Evolutionary conservation across 108 stramenopile genomes (phyloP).

Genomic region (Skeletonema tropicum): DNA sequence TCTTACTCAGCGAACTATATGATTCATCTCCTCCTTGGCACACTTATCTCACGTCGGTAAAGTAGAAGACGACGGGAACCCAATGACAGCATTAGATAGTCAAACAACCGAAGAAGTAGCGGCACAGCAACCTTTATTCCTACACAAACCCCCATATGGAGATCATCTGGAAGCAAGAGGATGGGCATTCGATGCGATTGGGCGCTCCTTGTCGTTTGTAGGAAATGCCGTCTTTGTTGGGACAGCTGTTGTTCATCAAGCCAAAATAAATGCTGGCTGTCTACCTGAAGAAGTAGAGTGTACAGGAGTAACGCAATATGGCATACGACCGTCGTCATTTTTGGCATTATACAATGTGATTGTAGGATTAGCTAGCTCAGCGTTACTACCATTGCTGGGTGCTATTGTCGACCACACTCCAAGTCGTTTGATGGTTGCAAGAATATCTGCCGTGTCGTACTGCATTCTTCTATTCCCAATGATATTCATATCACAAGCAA

Average conservation of each 20-base stretch:
- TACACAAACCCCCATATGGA: constrained; percentile 31
- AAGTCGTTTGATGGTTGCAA: constrained; percentile 56
- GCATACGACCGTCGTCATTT: constrained; percentile 77
- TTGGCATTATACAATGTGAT: constrained; percentile 68
- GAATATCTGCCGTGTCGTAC: constrained; percentile 46
- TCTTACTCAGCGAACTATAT: no score
- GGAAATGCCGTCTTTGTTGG: constrained; percentile 71
- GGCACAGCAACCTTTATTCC: constrained; percentile 16
- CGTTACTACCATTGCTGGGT: constrained; percentile 66
- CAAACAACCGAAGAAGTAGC: not conserved
- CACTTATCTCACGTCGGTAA: no score
- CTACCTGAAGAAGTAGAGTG: constrained; percentile 58
- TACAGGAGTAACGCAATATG: constrained; percentile 50
- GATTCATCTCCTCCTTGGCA: no score
- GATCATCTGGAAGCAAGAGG: constrained; percentile 72
- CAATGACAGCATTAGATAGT: not conserved
- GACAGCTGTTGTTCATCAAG: constrained; percentile 64
- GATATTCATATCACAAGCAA: constrained; percentile 62
- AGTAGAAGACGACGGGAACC: not conserved
- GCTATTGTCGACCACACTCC: constrained; percentile 79
- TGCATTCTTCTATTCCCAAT: constrained; percentile 55
- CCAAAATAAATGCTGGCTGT: constrained; percentile 67
- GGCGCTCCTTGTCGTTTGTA: constrained; percentile 51
- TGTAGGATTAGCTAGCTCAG: constrained; percentile 58
- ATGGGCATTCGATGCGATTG: constrained; percentile 64